Conservation (phyloP, 2,329 filamentous ascomycete species). For the Botryotinia narcissicola region DNA sequence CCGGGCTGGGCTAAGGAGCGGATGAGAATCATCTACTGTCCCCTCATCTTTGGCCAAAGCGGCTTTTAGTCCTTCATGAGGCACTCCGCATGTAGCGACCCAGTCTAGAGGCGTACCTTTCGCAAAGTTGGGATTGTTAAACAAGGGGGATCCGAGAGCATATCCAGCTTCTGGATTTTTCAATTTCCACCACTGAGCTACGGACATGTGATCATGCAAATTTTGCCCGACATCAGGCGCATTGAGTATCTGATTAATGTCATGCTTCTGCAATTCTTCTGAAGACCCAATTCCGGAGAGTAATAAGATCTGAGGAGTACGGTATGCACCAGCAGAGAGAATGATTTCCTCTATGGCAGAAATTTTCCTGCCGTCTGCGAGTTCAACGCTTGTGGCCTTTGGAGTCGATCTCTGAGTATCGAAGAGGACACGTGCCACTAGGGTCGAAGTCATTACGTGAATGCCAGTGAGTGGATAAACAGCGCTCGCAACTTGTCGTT, state of each 20-base stretch:
- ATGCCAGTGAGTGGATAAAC: neutral
- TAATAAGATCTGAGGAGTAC: neutral
- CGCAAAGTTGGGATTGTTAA: neutral
- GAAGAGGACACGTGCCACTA: neutral
- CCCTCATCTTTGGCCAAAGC: neutral
- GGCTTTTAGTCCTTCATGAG: neutral
- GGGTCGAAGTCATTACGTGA: neutral
- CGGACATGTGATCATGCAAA: slow-evolving; percentile 10
- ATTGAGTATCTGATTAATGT: slow-evolving; percentile 13
- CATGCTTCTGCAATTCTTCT: neutral
- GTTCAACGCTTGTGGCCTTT: neutral
- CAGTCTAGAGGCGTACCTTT: neutral
- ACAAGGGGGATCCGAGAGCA: neutral
- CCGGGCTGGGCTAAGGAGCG: neutral
- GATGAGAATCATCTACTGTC: neutral
- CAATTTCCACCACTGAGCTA: slow-evolving; percentile 10
- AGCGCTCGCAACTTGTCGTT: neutral
- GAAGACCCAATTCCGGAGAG: neutral
- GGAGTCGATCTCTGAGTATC: neutral
- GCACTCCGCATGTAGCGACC: neutral
- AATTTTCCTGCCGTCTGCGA: neutral
- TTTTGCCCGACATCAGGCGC: neutral
- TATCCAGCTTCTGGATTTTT: slow-evolving; percentile 10
- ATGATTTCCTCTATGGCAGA: neutral
- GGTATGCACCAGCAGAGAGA: neutral